Percentiles rank a stretch among this genome's conserved stretches.
Conservation (phyloP, 2,329 filamentous ascomycete species). For the Coniella lustricola region DNA sequence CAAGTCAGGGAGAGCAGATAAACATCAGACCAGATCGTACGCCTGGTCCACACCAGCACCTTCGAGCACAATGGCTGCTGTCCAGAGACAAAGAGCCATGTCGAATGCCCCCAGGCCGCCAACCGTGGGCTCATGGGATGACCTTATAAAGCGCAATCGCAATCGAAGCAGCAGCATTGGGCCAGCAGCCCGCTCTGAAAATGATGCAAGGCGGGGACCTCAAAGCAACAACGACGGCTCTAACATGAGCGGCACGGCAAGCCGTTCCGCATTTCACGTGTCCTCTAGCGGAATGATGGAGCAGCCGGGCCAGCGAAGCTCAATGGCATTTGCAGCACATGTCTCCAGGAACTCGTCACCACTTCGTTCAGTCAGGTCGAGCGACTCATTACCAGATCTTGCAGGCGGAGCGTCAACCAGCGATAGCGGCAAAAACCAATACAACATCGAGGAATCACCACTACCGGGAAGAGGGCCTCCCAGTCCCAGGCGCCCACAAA, state of each 20-base stretch:
- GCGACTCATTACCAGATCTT: slow-evolving; percentile 4
- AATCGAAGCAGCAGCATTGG: slow-evolving; percentile 6
- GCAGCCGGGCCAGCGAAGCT: slow-evolving; percentile 7
- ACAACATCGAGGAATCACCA: slow-evolving; percentile 1
- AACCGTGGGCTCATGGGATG: slow-evolving; percentile 14
- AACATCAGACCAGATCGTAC: neutral
- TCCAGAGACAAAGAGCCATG: slow-evolving; percentile 1
- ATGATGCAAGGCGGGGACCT: slow-evolving; percentile 1
- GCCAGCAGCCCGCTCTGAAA: slow-evolving; percentile 1
- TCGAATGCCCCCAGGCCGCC: slow-evolving; percentile 2
- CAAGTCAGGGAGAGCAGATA: too few relatives aligned
- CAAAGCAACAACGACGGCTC: slow-evolving; percentile 6
- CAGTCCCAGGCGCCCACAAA: slow-evolving; percentile 5
- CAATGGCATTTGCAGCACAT: slow-evolving; percentile 7
- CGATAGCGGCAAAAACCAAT: neutral
- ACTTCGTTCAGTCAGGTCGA: slow-evolving; percentile 3
- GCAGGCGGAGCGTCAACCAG: neutral
- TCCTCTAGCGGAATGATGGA: slow-evolving; percentile 11
- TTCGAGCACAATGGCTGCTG: slow-evolving; percentile 9
- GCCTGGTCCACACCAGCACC: too few relatives aligned
- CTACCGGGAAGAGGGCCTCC: neutral
- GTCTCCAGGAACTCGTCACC: slow-evolving; percentile 8
- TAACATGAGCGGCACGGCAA: neutral
- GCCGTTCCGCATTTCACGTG: neutral
- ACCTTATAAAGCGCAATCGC: slow-evolving; percentile 11